Evolutionary conservation across 1,139 yeast species (phyloP), one percentile per base, ranked within the genome.

Genomic region (Blastobotrys indianensis): DNA sequence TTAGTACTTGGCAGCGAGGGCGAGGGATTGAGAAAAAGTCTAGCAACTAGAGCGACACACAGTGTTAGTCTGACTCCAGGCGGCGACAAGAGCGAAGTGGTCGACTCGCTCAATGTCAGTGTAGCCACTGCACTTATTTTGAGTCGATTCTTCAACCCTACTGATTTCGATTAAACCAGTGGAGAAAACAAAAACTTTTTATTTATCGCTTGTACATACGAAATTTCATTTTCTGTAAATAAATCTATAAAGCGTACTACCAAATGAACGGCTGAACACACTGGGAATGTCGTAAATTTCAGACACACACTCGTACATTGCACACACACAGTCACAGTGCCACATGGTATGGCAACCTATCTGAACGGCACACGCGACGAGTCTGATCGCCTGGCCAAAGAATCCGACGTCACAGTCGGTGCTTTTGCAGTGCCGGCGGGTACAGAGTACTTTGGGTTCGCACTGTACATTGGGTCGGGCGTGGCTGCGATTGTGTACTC

Each of bases 1-100:
- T 65, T 88, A 45, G 85, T 87, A 0, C 69, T 88, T 48, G 97
- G 97, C 5, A 82, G 87, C 42, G 97, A 88, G 66, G 94, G 94
- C 7, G 71, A 71, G 13, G 97, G 97, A 30, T 78, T 88, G 25
- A 72, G 96, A 47, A 81, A 82, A 12, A 74, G 79, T 41, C 56
- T 88, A 54, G 70, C 77, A 50, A 67, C 77, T 48, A 70, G 81
- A 52, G 79, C 90, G 45, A 87, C 86, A 53, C 80, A 71, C 57
- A 68, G 76, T 45, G 90, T 80, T 8, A 75, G 77, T 20, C 70
- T 85, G 59, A 49, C 46, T 9, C 45, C 47, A 7, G 38, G 47
- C 15, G 48, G 46, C 38, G 50, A 46, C 10, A 54, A 58, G 12
- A 45, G 50, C 28, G 51, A 48, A 32, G 65, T 77, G 12, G 81